These are phyloP conservation scores for Tuber indicum DNA, from an alignment of 495 filamentous ascomycete species.

Conservation along the genomic window DNA sequence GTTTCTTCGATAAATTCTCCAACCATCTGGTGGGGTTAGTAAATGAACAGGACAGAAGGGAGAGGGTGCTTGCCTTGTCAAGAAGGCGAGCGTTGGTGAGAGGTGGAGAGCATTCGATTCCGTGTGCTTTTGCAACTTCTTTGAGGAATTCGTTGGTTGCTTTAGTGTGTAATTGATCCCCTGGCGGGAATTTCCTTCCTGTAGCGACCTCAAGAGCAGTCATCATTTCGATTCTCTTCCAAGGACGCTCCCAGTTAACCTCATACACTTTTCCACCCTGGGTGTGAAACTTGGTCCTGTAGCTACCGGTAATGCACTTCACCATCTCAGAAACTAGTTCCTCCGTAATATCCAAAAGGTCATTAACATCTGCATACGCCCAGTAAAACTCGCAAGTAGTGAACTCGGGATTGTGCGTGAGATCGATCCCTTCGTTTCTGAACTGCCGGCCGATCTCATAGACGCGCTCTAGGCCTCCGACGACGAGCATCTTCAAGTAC, in stretches of 20 bases:
- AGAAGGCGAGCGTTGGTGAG: conserved; percentile 95
- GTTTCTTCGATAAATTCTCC: conserved; percentile 93
- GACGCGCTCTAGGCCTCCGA: conserved; percentile 84
- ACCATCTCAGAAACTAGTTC: conserved; percentile 90
- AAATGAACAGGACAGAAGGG: neutral
- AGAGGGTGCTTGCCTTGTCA: conserved; percentile 56
- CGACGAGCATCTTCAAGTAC: conserved; percentile 91
- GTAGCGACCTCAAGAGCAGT: conserved; percentile 81
- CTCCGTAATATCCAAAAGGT: conserved; percentile 89
- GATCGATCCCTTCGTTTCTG: conserved; percentile 90
- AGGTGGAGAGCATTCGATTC: conserved; percentile 81
- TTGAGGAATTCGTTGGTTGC: conserved; percentile 84
- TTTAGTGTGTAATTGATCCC: conserved; percentile 78
- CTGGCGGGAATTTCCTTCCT: conserved; percentile 87
- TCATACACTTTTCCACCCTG: conserved; percentile 75
- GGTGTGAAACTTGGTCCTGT: conserved; percentile 74
- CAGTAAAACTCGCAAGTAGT: conserved; percentile 96
- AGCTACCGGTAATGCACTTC: conserved; percentile 77
- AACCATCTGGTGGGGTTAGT: conserved; percentile 51
- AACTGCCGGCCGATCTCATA: conserved; percentile 91
- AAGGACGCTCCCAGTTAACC: conserved; percentile 93
- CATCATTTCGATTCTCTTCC: conserved; percentile 95
- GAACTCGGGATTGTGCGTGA: conserved; percentile 98
- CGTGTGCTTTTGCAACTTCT: conserved; percentile 74
- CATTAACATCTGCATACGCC: conserved; percentile 89